Percentiles rank a stretch among this genome's conserved stretches.
Conservation (phyloP, 306 rosid species). For the Vigna nakashimae region DNA sequence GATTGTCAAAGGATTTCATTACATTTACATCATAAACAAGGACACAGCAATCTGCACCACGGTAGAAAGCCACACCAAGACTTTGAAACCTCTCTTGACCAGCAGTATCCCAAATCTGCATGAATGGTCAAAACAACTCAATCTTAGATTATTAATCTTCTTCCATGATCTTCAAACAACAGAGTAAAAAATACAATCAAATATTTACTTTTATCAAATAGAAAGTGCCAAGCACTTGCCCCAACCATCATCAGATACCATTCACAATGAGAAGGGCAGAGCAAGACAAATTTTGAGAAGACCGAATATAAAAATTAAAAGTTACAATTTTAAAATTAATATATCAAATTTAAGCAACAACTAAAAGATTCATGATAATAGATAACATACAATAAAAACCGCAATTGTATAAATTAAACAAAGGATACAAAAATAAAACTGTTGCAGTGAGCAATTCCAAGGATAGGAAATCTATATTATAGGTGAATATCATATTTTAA, state of each 20-base stretch:
- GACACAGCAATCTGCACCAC: constrained; percentile 99
- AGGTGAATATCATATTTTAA: no score
- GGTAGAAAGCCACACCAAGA: constrained; percentile 99
- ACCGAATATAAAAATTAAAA: no score
- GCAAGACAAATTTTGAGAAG: background rate
- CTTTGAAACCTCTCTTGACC: constrained; percentile 99
- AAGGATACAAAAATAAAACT: no score
- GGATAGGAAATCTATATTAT: no score
- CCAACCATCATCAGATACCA: constrained; percentile 13
- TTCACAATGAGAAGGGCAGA: background rate
- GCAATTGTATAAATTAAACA: no score
- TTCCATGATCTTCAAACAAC: constrained; percentile 36
- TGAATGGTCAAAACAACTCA: constrained; percentile 29
- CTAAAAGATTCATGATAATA: no score
- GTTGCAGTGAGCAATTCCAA: background rate
- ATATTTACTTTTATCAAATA: constrained; percentile 10
- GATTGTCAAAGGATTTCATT: constrained; percentile 94
- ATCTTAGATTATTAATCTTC: constrained; percentile 27
- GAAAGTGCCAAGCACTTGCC: constrained; percentile 2
- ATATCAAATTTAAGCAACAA: no score
- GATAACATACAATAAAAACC: no score
- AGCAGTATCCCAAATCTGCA: constrained; percentile 97
- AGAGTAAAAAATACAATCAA: background rate
- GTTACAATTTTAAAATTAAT: no score
- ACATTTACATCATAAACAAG: constrained; percentile 98